A percentile compares a stretch with the other conserved stretches of the same genome.
Conservation (phyloP, 2,329 filamentous ascomycete genomes). For the Xylariaceae sp. region DNA sequence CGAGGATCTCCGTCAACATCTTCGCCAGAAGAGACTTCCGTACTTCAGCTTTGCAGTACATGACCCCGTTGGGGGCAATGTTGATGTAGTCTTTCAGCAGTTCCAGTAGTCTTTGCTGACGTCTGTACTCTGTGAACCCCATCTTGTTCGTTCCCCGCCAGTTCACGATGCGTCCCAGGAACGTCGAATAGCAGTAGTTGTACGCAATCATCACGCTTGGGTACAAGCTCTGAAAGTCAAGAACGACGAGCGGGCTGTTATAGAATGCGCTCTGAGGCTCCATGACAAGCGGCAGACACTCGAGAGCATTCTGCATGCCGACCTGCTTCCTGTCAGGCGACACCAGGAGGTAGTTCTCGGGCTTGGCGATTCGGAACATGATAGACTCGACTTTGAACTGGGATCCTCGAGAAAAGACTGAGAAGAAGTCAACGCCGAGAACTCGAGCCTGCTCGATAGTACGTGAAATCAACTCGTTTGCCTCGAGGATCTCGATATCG, state of each 20-base stretch:
- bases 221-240: slow-evolving; percentile 95
- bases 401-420: slow-evolving; percentile 87
- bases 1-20: slow-evolving; percentile 93
- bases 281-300: slow-evolving; percentile 94
- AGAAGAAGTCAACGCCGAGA: slow-evolving; percentile 93
- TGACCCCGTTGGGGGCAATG: slow-evolving; percentile 91
- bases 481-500: slow-evolving; percentile 84
- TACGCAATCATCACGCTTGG: slow-evolving; percentile 99
- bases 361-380: slow-evolving; percentile 98
- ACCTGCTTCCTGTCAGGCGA: slow-evolving; percentile 91
- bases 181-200: slow-evolving; percentile 98
- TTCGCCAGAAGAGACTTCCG: slow-evolving; percentile 88
- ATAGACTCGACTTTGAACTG: slow-evolving; percentile 98
- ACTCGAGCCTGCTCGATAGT: slow-evolving; percentile 93
- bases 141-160: slow-evolving; percentile 95
- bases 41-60: slow-evolving; percentile 82
- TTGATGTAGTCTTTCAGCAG: slow-evolving; percentile 82
- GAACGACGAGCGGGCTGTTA: slow-evolving; percentile 77
- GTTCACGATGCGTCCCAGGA: slow-evolving; percentile 74
- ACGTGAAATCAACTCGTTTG: slow-evolving; percentile 79
- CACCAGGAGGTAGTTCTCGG: slow-evolving; percentile 85
- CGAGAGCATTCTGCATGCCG: slow-evolving; percentile 85
- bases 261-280: slow-evolving; percentile 96
- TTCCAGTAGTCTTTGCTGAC: slow-evolving; percentile 68
- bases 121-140: slow-evolving; percentile 83